Conservation (phyloP, 305 asterid genomes). For the Fraxinus sp. region DNA sequence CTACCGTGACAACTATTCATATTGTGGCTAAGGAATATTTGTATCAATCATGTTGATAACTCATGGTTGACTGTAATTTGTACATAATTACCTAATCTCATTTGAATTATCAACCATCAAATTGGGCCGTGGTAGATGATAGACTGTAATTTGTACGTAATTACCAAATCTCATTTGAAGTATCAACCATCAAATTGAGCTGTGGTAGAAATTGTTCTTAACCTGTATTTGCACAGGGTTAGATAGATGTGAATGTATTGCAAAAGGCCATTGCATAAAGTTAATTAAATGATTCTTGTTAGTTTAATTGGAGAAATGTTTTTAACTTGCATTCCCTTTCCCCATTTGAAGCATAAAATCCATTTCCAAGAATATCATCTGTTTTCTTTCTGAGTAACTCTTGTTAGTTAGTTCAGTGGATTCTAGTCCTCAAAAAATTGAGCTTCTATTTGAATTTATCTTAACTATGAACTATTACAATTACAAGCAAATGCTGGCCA, state of each 20-base stretch:
- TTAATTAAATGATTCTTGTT: background rate
- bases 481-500: background rate
- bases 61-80: slow-evolving; percentile 3
- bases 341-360: background rate
- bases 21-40: background rate
- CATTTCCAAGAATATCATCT: background rate
- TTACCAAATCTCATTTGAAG: background rate
- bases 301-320: slow-evolving; percentile 5
- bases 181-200: background rate
- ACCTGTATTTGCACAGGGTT: background rate
- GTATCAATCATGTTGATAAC: slow-evolving; percentile 3
- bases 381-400: background rate
- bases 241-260: background rate
- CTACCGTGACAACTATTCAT: background rate
- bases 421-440: background rate
- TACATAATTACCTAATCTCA: background rate
- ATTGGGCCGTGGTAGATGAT: slow-evolving; percentile 2
- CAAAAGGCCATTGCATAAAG: background rate
- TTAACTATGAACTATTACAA: background rate
- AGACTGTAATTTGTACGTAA: background rate
- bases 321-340: slow-evolving; percentile 3
- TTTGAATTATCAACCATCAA: slow-evolving; percentile 4
- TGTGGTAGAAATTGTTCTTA: background rate
- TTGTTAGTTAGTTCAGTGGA: background rate
- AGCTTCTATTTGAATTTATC: background rate